These are phyloP conservation scores for Karstenula rhodostoma DNA, from an alignment of 2,329 filamentous ascomycete genomes.

Conservation along the genomic window DNA sequence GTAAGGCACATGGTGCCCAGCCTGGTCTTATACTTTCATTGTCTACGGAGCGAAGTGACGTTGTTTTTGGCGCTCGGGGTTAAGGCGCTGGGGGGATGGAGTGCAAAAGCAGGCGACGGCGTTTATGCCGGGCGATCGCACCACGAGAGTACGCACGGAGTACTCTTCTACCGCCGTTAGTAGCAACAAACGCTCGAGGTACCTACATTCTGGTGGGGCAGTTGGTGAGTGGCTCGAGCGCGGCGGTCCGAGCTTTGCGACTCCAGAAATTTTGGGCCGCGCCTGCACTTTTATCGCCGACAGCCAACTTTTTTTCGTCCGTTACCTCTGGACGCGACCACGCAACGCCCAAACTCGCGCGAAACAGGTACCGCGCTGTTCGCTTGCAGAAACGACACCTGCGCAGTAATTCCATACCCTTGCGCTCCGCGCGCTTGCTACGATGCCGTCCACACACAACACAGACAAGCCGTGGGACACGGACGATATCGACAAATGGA, in stretches of 20 bases:
- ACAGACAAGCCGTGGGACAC: constrained; percentile 81
- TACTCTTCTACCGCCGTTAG: not conserved
- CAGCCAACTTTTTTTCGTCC: constrained; percentile 5
- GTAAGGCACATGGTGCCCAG: not conserved
- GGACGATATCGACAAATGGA: constrained; percentile 97
- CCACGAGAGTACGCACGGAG: not conserved
- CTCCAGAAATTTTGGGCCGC: constrained; percentile 4
- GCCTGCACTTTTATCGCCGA: not conserved
- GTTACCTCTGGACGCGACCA: not conserved
- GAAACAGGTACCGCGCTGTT: not conserved
- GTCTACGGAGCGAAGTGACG: too few relatives aligned
- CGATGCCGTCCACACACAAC: constrained; percentile 74
- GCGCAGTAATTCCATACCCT: not conserved
- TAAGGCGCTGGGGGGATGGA: not conserved
- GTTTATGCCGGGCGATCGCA: not conserved
- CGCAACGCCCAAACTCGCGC: not conserved
- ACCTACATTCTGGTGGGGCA: not conserved
- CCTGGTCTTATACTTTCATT: not conserved
- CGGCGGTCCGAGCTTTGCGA: not conserved
- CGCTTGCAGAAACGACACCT: not conserved
- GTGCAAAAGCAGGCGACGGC: constrained; percentile 1
- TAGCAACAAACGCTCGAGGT: not conserved
- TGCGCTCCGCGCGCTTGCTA: not conserved
- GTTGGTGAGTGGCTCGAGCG: too few relatives aligned
- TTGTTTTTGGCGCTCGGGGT: not conserved